Conservation (phyloP, 331 rosid species). For the Quercus tomentella region DNA sequence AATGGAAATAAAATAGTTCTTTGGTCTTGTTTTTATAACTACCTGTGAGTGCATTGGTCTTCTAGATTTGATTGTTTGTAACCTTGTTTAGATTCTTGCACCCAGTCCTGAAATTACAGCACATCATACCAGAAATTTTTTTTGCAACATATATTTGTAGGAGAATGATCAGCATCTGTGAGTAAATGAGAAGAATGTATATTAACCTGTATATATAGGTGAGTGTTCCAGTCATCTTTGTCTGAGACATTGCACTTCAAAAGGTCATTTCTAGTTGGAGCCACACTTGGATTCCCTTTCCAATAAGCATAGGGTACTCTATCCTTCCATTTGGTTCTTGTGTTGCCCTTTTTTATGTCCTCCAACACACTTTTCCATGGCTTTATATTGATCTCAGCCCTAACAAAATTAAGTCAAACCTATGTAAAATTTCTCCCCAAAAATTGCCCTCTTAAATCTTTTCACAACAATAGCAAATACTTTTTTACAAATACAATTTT, state of each 20-base stretch:
- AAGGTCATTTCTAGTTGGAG: slow-evolving; percentile 53
- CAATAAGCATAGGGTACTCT: slow-evolving; percentile 84
- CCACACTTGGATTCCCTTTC: slow-evolving; percentile 76
- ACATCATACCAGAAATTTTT: too few species aligned
- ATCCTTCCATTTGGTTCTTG: slow-evolving; percentile 55
- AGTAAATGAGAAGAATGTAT: background rate
- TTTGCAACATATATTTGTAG: too few species aligned
- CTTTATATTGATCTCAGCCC: slow-evolving; percentile 79
- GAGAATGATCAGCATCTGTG: too few species aligned
- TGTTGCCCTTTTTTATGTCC: slow-evolving; percentile 68
- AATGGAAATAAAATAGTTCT: background rate
- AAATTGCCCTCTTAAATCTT: too few species aligned
- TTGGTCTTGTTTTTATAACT: background rate
- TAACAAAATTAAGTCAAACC: background rate
- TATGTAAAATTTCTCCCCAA: too few species aligned
- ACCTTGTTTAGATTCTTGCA: slow-evolving; percentile 55
- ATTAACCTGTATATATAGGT: slow-evolving; percentile 56
- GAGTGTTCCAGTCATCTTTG: slow-evolving; percentile 62
- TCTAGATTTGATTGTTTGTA: slow-evolving; percentile 57
- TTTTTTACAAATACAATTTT: too few species aligned
- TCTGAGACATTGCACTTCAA: slow-evolving; percentile 59
- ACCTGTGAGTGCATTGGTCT: slow-evolving; percentile 85
- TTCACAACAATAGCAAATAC: too few species aligned
- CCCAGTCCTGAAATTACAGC: slow-evolving; percentile 53
- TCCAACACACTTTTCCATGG: slow-evolving; percentile 55